Conservation (phyloP, 1,139 yeast genomes). For the Geotrichum klebahnii region DNA sequence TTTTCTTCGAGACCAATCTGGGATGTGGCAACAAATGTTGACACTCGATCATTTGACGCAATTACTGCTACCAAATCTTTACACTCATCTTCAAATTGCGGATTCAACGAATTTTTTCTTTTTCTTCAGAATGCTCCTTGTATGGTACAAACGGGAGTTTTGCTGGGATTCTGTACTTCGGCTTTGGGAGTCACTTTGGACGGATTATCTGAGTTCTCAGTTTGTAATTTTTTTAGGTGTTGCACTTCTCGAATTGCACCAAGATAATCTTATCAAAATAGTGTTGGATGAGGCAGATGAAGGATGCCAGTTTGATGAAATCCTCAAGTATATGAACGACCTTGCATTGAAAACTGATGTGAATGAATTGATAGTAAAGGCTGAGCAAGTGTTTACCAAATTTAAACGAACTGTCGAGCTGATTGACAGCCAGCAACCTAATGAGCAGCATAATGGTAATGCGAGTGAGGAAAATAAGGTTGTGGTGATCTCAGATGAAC, state of each 20-base stretch:
- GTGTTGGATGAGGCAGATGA: slow-evolving; percentile 73
- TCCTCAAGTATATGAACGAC: slow-evolving; percentile 88
- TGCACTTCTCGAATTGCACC: slow-evolving; percentile 82
- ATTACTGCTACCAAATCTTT: slow-evolving; percentile 80
- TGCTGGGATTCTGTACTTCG: slow-evolving; percentile 70
- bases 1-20: slow-evolving; percentile 84
- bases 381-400: slow-evolving; percentile 75
- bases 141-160: slow-evolving; percentile 93
- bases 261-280: slow-evolving; percentile 69
- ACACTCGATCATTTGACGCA: slow-evolving; percentile 78
- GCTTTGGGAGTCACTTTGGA: slow-evolving; percentile 90
- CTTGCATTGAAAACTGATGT: slow-evolving; percentile 70
- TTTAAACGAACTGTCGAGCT: slow-evolving; percentile 75
- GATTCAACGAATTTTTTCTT: slow-evolving; percentile 88
- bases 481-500: slow-evolving; percentile 46
- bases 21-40: slow-evolving; percentile 84
- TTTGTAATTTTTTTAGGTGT: slow-evolving; percentile 82
- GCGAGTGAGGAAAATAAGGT: slow-evolving; percentile 25
- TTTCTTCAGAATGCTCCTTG: slow-evolving; percentile 89
- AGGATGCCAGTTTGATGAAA: slow-evolving; percentile 78
- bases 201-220: slow-evolving; percentile 80
- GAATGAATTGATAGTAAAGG: slow-evolving; percentile 68
- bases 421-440: slow-evolving; percentile 55
- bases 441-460: slow-evolving; percentile 24
- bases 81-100: slow-evolving; percentile 75